A percentile compares a stretch with the other conserved stretches of the same genome.
Conservation (phyloP, 2,329 filamentous ascomycete genomes). For the Rhinocladiella mackenziei region DNA sequence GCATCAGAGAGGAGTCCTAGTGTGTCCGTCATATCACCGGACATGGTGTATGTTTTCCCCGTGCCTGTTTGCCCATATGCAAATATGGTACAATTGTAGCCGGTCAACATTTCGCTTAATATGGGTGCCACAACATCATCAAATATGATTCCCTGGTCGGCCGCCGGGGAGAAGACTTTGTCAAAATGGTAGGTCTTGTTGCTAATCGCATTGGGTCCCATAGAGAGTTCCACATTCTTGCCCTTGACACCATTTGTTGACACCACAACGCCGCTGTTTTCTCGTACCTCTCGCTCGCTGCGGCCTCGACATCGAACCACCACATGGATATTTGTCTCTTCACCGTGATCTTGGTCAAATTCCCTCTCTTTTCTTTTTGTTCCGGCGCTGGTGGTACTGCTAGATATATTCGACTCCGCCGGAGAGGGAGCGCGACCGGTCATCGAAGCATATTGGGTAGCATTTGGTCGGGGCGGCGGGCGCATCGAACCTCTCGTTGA, state of each 20-base stretch:
- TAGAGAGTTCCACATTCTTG: constrained; percentile 76
- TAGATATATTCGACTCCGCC: constrained; percentile 63
- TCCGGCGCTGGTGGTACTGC: constrained; percentile 50
- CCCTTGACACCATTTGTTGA: constrained; percentile 84
- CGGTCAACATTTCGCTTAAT: constrained; percentile 88
- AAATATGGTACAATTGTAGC: constrained; percentile 98
- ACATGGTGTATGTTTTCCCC: constrained; percentile 99
- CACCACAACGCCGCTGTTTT: constrained; percentile 92
- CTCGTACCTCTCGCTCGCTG: constrained; percentile 84
- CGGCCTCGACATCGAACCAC: constrained; percentile 91
- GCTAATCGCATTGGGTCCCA: constrained; percentile 86
- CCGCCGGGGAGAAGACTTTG: constrained; percentile 91
- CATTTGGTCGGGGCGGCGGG: constrained; percentile 46
- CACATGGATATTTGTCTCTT: constrained; percentile 96
- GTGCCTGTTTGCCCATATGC: constrained; percentile 98
- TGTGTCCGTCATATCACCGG: constrained; percentile 88
- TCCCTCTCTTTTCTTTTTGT: constrained; percentile 85
- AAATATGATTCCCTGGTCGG: constrained; percentile 89
- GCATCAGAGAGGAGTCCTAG: constrained; percentile 81
- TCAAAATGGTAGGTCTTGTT: constrained; percentile 98
- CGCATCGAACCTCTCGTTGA: constrained; percentile 49
- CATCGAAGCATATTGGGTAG: constrained; percentile 45
- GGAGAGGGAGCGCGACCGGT: constrained; percentile 62
- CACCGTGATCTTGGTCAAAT: constrained; percentile 65
- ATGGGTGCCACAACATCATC: constrained; percentile 94